phyloP scores from a whole-genome alignment of 1,284 basidiomycete species.

The Meripilus lineatus region DNA sequence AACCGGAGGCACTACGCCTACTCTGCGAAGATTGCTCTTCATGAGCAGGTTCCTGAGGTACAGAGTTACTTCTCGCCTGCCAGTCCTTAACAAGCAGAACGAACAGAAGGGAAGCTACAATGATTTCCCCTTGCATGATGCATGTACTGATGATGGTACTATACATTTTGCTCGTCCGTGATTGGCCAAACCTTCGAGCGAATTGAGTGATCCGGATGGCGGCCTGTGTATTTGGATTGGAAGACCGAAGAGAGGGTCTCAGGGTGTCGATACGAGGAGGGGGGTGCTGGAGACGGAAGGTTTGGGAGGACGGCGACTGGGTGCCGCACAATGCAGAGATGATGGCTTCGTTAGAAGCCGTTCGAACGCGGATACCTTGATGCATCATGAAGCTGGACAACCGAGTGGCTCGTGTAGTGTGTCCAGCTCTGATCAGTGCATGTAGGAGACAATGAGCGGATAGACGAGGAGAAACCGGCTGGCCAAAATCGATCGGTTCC shows the following conservation, averaged over 20 bases:
- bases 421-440: slow-evolving; percentile 48
- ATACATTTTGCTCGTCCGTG: slow-evolving; percentile 55
- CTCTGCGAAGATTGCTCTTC: slow-evolving; percentile 14
- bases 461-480: slow-evolving; percentile 49
- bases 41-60: slow-evolving; percentile 8
- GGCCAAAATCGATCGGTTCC: slow-evolving; percentile 43
- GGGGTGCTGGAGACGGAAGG: not conserved
- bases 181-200: slow-evolving; percentile 50
- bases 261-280: not conserved
- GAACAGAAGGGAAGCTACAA: slow-evolving; percentile 66
- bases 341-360: slow-evolving; percentile 43
- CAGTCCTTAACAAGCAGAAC: slow-evolving; percentile 61
- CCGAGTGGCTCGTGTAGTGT: slow-evolving; percentile 40
- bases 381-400: slow-evolving; percentile 49
- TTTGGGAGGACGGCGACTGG: slow-evolving; percentile 13
- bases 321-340: slow-evolving; percentile 29
- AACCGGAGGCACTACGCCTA: too few relatives aligned
- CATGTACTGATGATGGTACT: slow-evolving; percentile 55
- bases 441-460: slow-evolving; percentile 62
- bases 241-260: slow-evolving; percentile 20
- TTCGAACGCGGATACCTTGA: slow-evolving; percentile 43
- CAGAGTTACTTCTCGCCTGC: slow-evolving; percentile 32
- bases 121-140: slow-evolving; percentile 70
- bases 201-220: slow-evolving; percentile 49
- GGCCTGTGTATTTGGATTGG: slow-evolving; percentile 36